Evolutionary conservation across 441 rosid genomes (phyloP).

Genomic region (Codiaeum variegatum): DNA sequence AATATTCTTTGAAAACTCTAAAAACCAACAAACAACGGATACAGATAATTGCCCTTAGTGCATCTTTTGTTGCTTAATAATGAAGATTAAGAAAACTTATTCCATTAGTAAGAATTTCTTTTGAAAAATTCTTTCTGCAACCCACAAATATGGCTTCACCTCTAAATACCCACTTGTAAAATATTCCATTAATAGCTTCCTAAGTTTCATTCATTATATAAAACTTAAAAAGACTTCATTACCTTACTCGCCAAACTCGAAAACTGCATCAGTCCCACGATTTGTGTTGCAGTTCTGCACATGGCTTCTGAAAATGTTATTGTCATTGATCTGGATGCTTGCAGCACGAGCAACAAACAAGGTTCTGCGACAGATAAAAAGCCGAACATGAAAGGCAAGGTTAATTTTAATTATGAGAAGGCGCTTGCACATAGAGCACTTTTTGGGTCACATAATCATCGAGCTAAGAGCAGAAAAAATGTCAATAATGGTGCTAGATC

Average conservation of each 20-base stretch:
- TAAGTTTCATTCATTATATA: slow-evolving; percentile 8
- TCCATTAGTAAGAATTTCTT: slow-evolving; percentile 27
- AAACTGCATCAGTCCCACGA: neutral
- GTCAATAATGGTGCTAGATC: slow-evolving; percentile 15
- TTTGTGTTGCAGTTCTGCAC: neutral
- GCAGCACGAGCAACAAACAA: slow-evolving; percentile 23
- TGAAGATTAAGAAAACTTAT: slow-evolving; percentile 27
- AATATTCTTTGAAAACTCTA: slow-evolving; percentile 14
- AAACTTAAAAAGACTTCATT: slow-evolving; percentile 8
- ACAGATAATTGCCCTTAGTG: slow-evolving; percentile 20
- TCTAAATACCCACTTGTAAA: slow-evolving; percentile 16
- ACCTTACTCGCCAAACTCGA: slow-evolving; percentile 14
- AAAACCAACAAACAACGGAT: slow-evolving; percentile 18
- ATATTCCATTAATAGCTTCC: slow-evolving; percentile 18
- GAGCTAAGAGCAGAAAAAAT: slow-evolving; percentile 29
- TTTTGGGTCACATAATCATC: slow-evolving; percentile 29
- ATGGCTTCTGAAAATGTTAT: slow-evolving; percentile 35
- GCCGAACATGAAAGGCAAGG: slow-evolving; percentile 17
- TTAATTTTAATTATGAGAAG: slow-evolving; percentile 31
- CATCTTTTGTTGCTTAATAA: slow-evolving; percentile 27
- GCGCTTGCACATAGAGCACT: slow-evolving; percentile 44
- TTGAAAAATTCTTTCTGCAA: slow-evolving; percentile 25
- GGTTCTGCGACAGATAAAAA: slow-evolving; percentile 19
- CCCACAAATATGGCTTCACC: slow-evolving; percentile 17
- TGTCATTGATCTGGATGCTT: slow-evolving; percentile 23